Evolutionary conservation across 75 land plant genomes (phyloP), one percentile per base, ranked within the genome.

Genomic region (Ceratopteris richardii): DNA sequence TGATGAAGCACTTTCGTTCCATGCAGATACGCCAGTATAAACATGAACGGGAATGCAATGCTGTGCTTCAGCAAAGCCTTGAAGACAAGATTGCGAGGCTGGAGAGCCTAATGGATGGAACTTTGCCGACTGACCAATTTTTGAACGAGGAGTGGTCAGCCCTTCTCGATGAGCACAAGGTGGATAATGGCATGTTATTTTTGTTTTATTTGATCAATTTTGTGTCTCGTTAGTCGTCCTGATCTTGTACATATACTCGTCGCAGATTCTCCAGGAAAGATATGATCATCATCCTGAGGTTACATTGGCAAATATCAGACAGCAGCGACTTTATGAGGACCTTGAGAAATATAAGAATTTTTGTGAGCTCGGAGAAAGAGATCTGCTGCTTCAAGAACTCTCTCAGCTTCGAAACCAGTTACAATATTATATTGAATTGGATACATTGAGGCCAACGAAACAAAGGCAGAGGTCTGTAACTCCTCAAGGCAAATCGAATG

Each of bases 41-140:
- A 72, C 87, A 90, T 59, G 96, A 90, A 58, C 74, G 96, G 22
- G 96, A 90, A 54, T 87, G 96, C 72, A 83, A 75, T 72, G 62
- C 81, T 0, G 73, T 84, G 2, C 68, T 87, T 47, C 81, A 75
- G 51, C 85, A 87, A 62, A 77, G 78, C 37, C 67, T 87, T 29
- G 96, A 90, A 47, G 92, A 87, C 53, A 90, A 90, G 55, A 87
- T 90, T 63, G 55, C 58, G 51, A 82, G 96, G 27, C 81, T 90
- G 41, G 96, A 90, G 62, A 67, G 74, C 62, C 88, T 90, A 7
- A 87, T 90, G 92, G 91, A 79, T 73, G 91, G 88, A 54, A 68
- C 84, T 31, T 54, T 90, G 16, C 83, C 91, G 0, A 60, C 78
- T 52, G 92, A 90, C 31, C 80, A 74, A 17, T 90, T 79, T 64